phyloP scores from a whole-genome alignment of 108 stramenopile species.

The Nitzschia palea region DNA sequence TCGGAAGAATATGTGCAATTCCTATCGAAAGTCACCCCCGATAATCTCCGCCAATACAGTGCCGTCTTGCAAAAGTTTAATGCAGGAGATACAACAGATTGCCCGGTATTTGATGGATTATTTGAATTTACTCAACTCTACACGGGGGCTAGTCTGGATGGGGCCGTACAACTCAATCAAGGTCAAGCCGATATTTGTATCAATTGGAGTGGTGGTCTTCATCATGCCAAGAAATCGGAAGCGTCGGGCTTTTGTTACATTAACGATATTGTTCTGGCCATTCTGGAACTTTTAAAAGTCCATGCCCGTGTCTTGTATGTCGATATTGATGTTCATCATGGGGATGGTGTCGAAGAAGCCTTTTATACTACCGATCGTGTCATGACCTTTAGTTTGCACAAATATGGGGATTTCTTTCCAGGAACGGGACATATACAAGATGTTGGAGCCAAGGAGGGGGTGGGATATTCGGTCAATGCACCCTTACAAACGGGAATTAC shows the following conservation, averaged over 20 bases:
- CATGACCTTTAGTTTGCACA: conserved; percentile 99
- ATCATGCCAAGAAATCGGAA: conserved; percentile 99
- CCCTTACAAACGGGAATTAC: conserved; percentile 97
- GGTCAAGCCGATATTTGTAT: conserved; percentile 94
- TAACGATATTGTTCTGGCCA: conserved; percentile 99
- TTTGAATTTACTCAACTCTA: conserved; percentile 96
- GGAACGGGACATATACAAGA: conserved; percentile 98
- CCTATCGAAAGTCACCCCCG: conserved; percentile 87
- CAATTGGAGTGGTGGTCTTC: conserved; percentile 99
- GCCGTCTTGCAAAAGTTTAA: conserved; percentile 90
- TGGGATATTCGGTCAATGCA: conserved; percentile 94
- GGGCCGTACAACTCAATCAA: conserved; percentile 95
- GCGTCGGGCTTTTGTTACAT: conserved; percentile 97
- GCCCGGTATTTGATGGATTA: conserved; percentile 98
- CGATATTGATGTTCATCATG: conserved; percentile 99
- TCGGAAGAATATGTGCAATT: conserved; percentile 96
- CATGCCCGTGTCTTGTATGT: conserved; percentile 99
- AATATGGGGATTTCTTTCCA: conserved; percentile 99
- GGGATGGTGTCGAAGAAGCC: conserved; percentile 99
- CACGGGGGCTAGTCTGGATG: conserved; percentile 95
- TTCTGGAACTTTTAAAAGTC: conserved; percentile 97
- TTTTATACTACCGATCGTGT: conserved; percentile 99
- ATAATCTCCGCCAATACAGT: conserved; percentile 77
- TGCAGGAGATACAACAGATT: conserved; percentile 96
- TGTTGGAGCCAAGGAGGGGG: conserved; percentile 94